Percentiles rank a stretch among this genome's conserved stretches.
Conservation (phyloP, 2,329 filamentous ascomycete species). For the Fusarium marasasianum region DNA sequence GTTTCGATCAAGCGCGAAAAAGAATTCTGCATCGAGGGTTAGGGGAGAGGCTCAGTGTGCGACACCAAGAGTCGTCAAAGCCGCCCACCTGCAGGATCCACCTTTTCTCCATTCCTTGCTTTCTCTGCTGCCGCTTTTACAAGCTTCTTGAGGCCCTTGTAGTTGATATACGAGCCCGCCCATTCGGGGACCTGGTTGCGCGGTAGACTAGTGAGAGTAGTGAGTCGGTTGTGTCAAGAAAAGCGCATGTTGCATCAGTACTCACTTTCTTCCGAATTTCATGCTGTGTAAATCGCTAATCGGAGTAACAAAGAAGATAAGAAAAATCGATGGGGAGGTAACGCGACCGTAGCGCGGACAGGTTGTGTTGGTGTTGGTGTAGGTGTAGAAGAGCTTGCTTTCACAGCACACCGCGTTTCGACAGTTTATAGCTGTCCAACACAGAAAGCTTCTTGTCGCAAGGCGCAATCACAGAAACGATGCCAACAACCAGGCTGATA, state of each 20-base stretch:
- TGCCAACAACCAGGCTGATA: not conserved
- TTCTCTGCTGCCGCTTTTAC: slow-evolving; percentile 81
- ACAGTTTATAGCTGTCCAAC: slow-evolving; percentile 9
- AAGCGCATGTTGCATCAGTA: slow-evolving; percentile 12
- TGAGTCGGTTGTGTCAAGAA: slow-evolving; percentile 21
- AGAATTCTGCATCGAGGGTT: slow-evolving; percentile 77
- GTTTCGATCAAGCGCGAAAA: slow-evolving; percentile 95
- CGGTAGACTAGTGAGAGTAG: slow-evolving; percentile 64
- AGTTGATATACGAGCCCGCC: slow-evolving; percentile 86
- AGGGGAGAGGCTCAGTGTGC: slow-evolving; percentile 45
- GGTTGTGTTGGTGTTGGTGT: not conserved
- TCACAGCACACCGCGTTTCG: slow-evolving; percentile 19
- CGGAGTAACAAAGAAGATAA: slow-evolving; percentile 9
- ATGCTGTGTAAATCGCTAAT: slow-evolving; percentile 48
- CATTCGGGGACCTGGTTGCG: slow-evolving; percentile 89
- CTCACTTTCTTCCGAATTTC: slow-evolving; percentile 72
- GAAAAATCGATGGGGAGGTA: not conserved
- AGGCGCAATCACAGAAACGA: not conserved
- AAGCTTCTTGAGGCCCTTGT: slow-evolving; percentile 92
- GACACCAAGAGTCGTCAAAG: slow-evolving; percentile 43
- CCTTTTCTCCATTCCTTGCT: slow-evolving; percentile 73
- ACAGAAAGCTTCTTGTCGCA: slow-evolving; percentile 3
- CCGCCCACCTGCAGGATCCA: slow-evolving; percentile 88
- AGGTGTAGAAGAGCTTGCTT: not conserved
- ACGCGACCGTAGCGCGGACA: not conserved